Evolutionary conservation across 768 basidiomycete species (phyloP).

Genomic region (Boletus insuetus): DNA sequence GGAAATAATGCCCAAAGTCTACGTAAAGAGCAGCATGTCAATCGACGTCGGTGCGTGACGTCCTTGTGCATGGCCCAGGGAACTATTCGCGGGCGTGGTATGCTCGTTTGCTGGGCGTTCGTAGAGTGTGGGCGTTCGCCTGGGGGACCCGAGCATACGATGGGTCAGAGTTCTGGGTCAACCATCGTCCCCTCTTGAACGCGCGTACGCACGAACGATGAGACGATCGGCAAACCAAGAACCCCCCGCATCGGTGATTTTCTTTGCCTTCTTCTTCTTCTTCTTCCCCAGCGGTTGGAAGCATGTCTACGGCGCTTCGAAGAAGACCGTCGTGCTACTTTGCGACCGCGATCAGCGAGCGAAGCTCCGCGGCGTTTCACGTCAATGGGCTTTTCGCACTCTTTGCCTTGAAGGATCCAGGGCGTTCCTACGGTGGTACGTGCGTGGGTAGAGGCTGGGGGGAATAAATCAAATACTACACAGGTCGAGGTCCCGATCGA

Average conservation of each 20-base stretch:
- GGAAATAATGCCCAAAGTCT: constrained; percentile 37
- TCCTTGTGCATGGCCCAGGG: constrained; percentile 40
- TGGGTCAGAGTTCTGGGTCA: too few relatives aligned
- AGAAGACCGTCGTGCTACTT: not conserved
- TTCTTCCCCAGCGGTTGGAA: not conserved
- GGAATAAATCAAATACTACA: too few relatives aligned
- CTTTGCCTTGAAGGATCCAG: not conserved
- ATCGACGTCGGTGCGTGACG: constrained; percentile 41
- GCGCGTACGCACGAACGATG: not conserved
- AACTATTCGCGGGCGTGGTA: constrained; percentile 37
- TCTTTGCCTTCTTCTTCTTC: not conserved
- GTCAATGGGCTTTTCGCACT: not conserved
- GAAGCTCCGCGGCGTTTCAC: not conserved
- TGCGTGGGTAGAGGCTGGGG: too few relatives aligned
- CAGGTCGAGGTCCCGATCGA: not conserved
- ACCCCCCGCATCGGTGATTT: not conserved
- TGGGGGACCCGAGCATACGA: constrained; percentile 21
- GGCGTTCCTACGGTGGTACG: not conserved
- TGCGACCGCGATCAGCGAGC: not conserved
- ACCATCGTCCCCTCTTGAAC: not conserved
- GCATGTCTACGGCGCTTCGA: not conserved
- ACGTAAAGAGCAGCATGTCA: constrained; percentile 39
- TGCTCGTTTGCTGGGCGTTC: constrained; percentile 44
- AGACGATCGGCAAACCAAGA: not conserved
- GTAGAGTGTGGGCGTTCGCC: constrained; percentile 44